Evolutionary conservation across 2,329 filamentous ascomycete genomes (phyloP).

Genomic region (Aspergillus intermedius): DNA sequence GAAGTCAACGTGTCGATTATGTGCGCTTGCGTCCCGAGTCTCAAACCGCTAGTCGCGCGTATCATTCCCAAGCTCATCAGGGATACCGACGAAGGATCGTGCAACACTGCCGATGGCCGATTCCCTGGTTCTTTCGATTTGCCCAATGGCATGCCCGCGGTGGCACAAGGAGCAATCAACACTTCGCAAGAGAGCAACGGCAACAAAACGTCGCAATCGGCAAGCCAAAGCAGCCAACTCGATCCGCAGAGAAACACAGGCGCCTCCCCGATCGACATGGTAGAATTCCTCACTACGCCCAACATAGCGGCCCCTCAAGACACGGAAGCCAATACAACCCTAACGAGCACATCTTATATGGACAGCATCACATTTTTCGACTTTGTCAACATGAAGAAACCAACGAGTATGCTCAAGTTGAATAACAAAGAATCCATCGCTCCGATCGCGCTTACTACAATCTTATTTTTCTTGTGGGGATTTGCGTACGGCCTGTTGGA

Average conservation of each 20-base stretch:
- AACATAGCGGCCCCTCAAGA: slow-evolving; percentile 29
- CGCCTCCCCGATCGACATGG: slow-evolving; percentile 28
- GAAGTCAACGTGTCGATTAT: slow-evolving; percentile 88
- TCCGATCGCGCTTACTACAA: slow-evolving; percentile 60
- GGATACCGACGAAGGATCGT: slow-evolving; percentile 33
- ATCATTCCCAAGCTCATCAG: slow-evolving; percentile 53
- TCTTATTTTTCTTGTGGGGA: slow-evolving; percentile 84
- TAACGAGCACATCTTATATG: slow-evolving; percentile 25
- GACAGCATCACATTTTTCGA: slow-evolving; percentile 51
- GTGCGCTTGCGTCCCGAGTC: slow-evolving; percentile 83
- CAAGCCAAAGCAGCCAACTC: slow-evolving; percentile 8
- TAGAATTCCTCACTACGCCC: slow-evolving; percentile 50
- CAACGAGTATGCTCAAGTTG: slow-evolving; percentile 54
- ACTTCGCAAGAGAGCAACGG: slow-evolving; percentile 6
- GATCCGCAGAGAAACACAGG: slow-evolving; percentile 3
- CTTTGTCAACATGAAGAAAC: slow-evolving; percentile 53
- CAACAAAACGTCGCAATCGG: slow-evolving; percentile 14
- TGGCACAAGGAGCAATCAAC: slow-evolving; percentile 2
- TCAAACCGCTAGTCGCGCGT: slow-evolving; percentile 74
- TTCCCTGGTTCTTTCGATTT: slow-evolving; percentile 2
- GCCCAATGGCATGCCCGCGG: background rate
- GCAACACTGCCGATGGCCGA: slow-evolving; percentile 6
- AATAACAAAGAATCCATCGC: slow-evolving; percentile 52
- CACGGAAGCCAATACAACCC: slow-evolving; percentile 33
- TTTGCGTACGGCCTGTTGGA: slow-evolving; percentile 84